These are phyloP conservation scores for Colletotrichum sp. DNA, from an alignment of 2,329 filamentous ascomycete species.

Conservation along the genomic window DNA sequence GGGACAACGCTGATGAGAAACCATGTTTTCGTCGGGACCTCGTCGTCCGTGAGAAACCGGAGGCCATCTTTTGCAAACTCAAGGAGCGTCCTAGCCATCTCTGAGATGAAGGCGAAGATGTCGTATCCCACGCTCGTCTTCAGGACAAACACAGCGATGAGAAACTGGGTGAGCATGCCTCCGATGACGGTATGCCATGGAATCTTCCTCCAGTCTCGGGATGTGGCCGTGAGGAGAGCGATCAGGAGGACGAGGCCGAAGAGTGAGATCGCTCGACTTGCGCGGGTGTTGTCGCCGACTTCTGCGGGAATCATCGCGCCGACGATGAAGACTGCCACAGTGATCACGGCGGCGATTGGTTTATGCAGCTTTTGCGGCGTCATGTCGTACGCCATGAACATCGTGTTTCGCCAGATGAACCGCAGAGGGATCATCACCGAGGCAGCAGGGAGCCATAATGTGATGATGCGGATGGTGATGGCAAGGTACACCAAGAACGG, in stretches of 20 bases:
- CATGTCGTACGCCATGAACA: not conserved
- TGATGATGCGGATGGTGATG: slow-evolving; percentile 64
- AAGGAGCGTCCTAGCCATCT: slow-evolving; percentile 65
- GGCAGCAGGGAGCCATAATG: slow-evolving; percentile 11
- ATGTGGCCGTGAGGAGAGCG: slow-evolving; percentile 3
- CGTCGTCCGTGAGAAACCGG: slow-evolving; percentile 62
- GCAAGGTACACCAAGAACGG: slow-evolving; percentile 70
- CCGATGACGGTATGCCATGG: slow-evolving; percentile 19
- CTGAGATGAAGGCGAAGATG: slow-evolving; percentile 77
- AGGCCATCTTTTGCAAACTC: slow-evolving; percentile 69
- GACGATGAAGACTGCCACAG: slow-evolving; percentile 6
- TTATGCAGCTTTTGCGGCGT: slow-evolving; percentile 10
- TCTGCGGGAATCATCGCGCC: slow-evolving; percentile 14
- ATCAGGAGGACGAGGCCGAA: slow-evolving; percentile 14
- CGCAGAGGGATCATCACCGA: slow-evolving; percentile 12
- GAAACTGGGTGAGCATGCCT: slow-evolving; percentile 13
- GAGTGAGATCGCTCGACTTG: slow-evolving; percentile 10
- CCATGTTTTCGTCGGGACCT: slow-evolving; percentile 49
- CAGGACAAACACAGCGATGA: slow-evolving; percentile 13
- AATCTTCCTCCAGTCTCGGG: slow-evolving; percentile 14
- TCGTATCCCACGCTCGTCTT: slow-evolving; percentile 45
- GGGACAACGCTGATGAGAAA: slow-evolving; percentile 72
- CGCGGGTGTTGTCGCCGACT: slow-evolving; percentile 8
- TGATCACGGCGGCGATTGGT: slow-evolving; percentile 4
- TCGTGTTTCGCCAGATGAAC: slow-evolving; percentile 1